These are phyloP conservation scores for Botryotinia calthae DNA, from an alignment of 2,329 filamentous ascomycete genomes.

Conservation along the genomic window DNA sequence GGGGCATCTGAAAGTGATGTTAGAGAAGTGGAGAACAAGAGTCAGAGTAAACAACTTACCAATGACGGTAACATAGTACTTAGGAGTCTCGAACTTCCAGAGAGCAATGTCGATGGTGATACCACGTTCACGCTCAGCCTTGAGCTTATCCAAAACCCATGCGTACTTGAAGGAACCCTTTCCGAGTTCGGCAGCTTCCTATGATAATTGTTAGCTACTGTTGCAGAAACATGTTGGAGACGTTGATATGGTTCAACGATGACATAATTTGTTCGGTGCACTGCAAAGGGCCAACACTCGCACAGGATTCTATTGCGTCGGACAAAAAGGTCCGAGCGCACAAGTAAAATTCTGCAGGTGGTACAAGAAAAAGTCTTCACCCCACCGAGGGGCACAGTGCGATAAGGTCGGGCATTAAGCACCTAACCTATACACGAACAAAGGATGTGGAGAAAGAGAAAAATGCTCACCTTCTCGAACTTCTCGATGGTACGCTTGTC, in stretches of 20 bases:
- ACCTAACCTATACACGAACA: not conserved
- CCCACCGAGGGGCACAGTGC: constrained; percentile 15
- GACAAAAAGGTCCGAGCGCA: not conserved
- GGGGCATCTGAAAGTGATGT: constrained; percentile 68
- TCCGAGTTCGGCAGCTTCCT: constrained; percentile 98
- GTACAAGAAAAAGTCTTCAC: not conserved
- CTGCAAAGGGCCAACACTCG: not conserved
- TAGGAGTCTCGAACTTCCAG: constrained; percentile 99
- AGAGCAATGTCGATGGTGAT: constrained; percentile 99
- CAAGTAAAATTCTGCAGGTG: not conserved
- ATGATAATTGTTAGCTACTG: constrained; percentile 36
- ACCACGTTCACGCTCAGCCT: constrained; percentile 99
- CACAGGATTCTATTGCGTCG: constrained; percentile 17
- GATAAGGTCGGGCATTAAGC: not conserved
- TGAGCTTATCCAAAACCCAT: constrained; percentile 99
- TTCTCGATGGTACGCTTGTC: constrained; percentile 99
- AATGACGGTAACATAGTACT: constrained; percentile 98
- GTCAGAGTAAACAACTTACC: constrained; percentile 52
- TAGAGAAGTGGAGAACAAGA: constrained; percentile 5
- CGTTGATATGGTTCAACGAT: constrained; percentile 13
- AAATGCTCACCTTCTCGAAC: constrained; percentile 92
- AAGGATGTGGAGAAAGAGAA: constrained; percentile 34
- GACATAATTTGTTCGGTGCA: not conserved
- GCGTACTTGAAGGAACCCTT: constrained; percentile 99
- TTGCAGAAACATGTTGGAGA: not conserved